Percentiles rank a stretch among this genome's conserved stretches.
Evolutionary conservation across 768 basidiomycete species (phyloP).

Genomic region (Naganishia vaughanmartiniae): DNA sequence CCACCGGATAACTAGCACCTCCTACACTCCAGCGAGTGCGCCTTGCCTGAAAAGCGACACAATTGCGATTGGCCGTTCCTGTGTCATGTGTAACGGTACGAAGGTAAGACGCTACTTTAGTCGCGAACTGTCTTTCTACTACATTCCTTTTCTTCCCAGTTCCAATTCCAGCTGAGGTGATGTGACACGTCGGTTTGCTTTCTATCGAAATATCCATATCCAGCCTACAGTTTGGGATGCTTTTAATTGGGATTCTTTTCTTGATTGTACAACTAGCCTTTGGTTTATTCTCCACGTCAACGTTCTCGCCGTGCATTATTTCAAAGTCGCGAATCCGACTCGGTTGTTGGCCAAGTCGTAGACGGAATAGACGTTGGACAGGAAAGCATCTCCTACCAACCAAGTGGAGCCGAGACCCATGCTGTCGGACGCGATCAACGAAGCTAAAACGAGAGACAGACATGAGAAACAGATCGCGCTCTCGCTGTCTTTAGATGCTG

Average conservation of each 20-base stretch:
- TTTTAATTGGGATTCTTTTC: too few species aligned
- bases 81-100: too few species aligned
- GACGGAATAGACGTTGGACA: constrained; percentile 26
- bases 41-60: too few species aligned
- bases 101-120: too few species aligned
- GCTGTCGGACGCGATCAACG: constrained; percentile 24
- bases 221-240: neutral
- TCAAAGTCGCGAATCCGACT: constrained; percentile 30
- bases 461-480: neutral
- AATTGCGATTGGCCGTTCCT: too few species aligned
- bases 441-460: neutral
- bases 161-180: neutral
- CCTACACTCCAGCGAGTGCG: too few species aligned
- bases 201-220: neutral
- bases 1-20: too few species aligned
- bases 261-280: neutral
- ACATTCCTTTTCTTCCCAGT: too few species aligned
- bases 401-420: constrained; percentile 29
- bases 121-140: too few species aligned
- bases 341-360: constrained; percentile 28
- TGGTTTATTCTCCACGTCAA: neutral
- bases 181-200: neutral
- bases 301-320: neutral
- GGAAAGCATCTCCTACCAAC: constrained; percentile 30
- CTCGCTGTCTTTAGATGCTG: neutral